These are phyloP conservation scores for Talaromyces thailandensis DNA, from an alignment of 495 filamentous ascomycete genomes.

Conservation along the genomic window DNA sequence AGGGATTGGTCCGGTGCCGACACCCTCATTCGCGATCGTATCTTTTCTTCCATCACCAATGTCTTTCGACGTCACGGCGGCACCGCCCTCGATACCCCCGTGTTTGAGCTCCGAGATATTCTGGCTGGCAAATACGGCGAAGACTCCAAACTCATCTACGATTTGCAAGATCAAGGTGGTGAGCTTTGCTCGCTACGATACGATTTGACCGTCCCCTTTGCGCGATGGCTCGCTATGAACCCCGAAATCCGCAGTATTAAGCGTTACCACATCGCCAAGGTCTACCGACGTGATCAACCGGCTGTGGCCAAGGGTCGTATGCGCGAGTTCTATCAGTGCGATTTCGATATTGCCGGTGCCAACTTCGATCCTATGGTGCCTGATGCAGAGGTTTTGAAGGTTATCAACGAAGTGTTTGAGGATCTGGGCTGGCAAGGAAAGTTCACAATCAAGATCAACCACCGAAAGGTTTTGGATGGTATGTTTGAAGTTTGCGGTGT, in stretches of 20 bases:
- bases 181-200: constrained; percentile 81
- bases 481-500: constrained; percentile 88
- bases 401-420: constrained; percentile 80
- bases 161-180: constrained; percentile 77
- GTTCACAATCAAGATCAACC: constrained; percentile 89
- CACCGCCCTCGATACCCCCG: constrained; percentile 76
- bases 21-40: constrained; percentile 57
- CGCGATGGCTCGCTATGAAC: constrained; percentile 84
- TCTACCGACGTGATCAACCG: constrained; percentile 73
- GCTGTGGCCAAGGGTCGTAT: constrained; percentile 84
- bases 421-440: constrained; percentile 60
- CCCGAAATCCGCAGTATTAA: constrained; percentile 64
- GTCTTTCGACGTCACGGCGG: constrained; percentile 89
- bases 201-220: constrained; percentile 87
- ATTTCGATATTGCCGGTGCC: constrained; percentile 88
- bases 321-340: constrained; percentile 97
- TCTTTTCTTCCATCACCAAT: constrained; percentile 71
- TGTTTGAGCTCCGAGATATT: constrained; percentile 72
- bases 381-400: constrained; percentile 84
- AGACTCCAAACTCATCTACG: constrained; percentile 86
- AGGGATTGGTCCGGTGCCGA: constrained; percentile 32
- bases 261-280: constrained; percentile 83
- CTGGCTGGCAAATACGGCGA: constrained; percentile 87
- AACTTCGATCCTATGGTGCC: constrained; percentile 86
- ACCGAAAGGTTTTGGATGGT: constrained; percentile 89